phyloP scores from a whole-genome alignment of 2,329 filamentous ascomycete species.

The Lomentospora prolificans region DNA sequence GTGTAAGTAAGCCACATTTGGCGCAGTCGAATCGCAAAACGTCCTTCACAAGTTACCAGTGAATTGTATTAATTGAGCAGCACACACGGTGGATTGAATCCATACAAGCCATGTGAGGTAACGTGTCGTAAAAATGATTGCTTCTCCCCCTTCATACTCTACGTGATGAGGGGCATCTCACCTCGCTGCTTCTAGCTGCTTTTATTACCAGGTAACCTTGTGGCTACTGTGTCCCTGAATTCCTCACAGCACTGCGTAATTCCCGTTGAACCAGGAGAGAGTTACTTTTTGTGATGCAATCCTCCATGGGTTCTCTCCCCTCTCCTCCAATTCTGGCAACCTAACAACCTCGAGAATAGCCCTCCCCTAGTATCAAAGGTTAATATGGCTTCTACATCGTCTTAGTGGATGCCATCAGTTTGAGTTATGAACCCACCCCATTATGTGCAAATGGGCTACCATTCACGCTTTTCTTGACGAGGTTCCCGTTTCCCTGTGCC shows the following conservation, averaged over 20 bases:
- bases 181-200: too few relatives aligned
- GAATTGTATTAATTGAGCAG: not conserved
- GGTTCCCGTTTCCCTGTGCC: not conserved
- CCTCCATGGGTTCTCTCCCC: not conserved
- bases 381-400: not conserved
- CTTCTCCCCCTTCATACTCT: too few relatives aligned
- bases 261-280: not conserved
- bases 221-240: too few relatives aligned
- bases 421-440: not conserved
- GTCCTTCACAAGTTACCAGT: not conserved
- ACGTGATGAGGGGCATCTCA: too few relatives aligned
- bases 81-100: not conserved
- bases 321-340: not conserved
- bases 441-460: not conserved
- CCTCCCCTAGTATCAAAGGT: not conserved
- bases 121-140: too few relatives aligned
- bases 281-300: not conserved
- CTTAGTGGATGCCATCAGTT: not conserved
- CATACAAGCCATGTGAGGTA: too few relatives aligned
- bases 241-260: not conserved
- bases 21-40: too few relatives aligned
- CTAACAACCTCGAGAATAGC: not conserved
- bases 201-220: too few relatives aligned
- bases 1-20: not conserved
- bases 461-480: not conserved